Evolutionary conservation across 768 basidiomycete species (phyloP).

Genomic region (Hemileccinum rubropunctum): DNA sequence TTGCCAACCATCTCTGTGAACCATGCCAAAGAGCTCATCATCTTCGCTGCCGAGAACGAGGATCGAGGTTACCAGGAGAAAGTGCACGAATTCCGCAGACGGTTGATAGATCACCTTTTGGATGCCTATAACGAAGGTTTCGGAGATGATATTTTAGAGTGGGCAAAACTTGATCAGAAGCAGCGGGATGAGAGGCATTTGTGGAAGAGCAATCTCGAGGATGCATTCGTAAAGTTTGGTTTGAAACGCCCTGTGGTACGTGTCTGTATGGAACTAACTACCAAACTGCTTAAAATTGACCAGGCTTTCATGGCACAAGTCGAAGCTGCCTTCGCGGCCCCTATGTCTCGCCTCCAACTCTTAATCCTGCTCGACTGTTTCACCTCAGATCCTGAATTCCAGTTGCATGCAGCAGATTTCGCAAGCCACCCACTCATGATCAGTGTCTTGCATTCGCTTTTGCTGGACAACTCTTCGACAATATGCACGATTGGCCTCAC

Average conservation of each 20-base stretch:
- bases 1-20: conserved; percentile 55
- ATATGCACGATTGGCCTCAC: conserved; percentile 62
- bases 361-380: conserved; percentile 63
- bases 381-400: conserved; percentile 54
- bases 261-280: conserved; percentile 15
- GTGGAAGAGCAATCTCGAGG: conserved; percentile 82
- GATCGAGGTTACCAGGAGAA: conserved; percentile 46
- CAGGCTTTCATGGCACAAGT: conserved; percentile 74
- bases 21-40: conserved; percentile 71
- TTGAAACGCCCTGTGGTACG: conserved; percentile 62
- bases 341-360: conserved; percentile 67
- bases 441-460: conserved; percentile 62
- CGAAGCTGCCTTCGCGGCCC: conserved; percentile 55
- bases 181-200: conserved; percentile 56
- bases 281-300: conserved; percentile 6
- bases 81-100: conserved; percentile 62
- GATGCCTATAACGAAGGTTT: conserved; percentile 77
- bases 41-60: conserved; percentile 53
- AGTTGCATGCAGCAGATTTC: conserved; percentile 45
- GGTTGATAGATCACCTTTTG: conserved; percentile 69
- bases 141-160: conserved; percentile 70
- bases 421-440: conserved; percentile 62
- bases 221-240: conserved; percentile 66
- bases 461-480: conserved; percentile 75
- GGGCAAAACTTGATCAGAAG: conserved; percentile 61